Conservation (phyloP, 2,329 filamentous ascomycete genomes). For the Fusarium mexicanum region DNA sequence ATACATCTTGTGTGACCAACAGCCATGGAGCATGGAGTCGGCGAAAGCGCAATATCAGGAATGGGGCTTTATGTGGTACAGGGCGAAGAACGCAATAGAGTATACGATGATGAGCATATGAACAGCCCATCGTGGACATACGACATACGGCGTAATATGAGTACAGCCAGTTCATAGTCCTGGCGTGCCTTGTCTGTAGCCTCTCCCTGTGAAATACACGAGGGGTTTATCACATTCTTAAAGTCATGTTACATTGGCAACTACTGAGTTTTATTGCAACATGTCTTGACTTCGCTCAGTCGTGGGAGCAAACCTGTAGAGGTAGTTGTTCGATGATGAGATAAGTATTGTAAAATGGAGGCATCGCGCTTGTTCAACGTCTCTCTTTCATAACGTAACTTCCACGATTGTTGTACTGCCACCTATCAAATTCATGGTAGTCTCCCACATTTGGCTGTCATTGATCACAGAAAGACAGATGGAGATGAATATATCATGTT, state of each 20-base stretch:
- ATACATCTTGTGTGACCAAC: not conserved
- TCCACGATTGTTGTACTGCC: not conserved
- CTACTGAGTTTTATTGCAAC: not conserved
- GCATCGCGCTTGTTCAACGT: not conserved
- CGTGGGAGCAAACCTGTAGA: not conserved
- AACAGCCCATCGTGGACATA: not conserved
- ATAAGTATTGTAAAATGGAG: not conserved
- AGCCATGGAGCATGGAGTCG: not conserved
- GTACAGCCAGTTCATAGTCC: not conserved
- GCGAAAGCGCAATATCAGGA: not conserved
- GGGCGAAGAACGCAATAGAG: not conserved
- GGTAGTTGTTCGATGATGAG: not conserved
- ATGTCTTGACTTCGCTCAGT: not conserved
- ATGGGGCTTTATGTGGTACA: slow-evolving; percentile 1
- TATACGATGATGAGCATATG: not conserved
- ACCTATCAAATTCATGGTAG: not conserved
- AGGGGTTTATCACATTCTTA: not conserved
- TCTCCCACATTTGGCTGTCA: too few species aligned
- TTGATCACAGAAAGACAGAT: not conserved
- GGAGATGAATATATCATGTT: slow-evolving; percentile 30
- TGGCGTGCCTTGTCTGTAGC: not conserved
- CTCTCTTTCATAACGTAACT: not conserved
- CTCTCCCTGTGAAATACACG: not conserved
- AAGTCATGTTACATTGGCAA: not conserved
- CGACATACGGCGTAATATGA: not conserved